Conservation (phyloP, 495 filamentous ascomycete species). For the Clohesyomyces aquaticus region DNA sequence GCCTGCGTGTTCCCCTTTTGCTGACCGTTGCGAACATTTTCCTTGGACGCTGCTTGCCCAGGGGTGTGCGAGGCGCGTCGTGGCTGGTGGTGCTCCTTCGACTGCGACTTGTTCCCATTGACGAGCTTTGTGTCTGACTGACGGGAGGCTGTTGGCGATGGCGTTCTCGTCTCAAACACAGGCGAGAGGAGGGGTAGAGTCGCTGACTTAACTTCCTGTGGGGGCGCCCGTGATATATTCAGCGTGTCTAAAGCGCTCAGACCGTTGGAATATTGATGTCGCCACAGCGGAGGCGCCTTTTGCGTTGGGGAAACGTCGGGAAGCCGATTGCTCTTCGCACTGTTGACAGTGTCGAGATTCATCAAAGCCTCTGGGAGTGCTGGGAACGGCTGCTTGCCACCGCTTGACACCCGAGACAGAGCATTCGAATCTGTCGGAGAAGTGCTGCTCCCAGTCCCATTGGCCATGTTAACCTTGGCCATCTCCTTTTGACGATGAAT, state of each 20-base stretch:
- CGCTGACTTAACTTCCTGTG: slow-evolving; percentile 34
- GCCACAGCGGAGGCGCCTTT: slow-evolving; percentile 29
- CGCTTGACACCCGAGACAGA: slow-evolving; percentile 21
- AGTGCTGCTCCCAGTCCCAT: slow-evolving; percentile 17
- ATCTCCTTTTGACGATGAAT: slow-evolving; percentile 33
- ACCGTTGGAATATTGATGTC: slow-evolving; percentile 23
- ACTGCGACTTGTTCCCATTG: slow-evolving; percentile 20
- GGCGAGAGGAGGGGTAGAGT: slow-evolving; percentile 51
- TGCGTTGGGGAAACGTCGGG: slow-evolving; percentile 31
- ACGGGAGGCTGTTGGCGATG: slow-evolving; percentile 49
- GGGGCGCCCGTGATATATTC: slow-evolving; percentile 29
- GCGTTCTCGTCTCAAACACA: slow-evolving; percentile 53
- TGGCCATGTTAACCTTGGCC: slow-evolving; percentile 16
- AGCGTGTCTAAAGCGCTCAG: slow-evolving; percentile 26
- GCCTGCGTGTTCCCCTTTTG: slow-evolving; percentile 8
- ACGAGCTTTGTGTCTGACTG: slow-evolving; percentile 25
- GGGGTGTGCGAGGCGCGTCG: slow-evolving; percentile 44
- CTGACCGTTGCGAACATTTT: slow-evolving; percentile 10
- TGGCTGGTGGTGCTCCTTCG: slow-evolving; percentile 33
- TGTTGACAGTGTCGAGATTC: slow-evolving; percentile 13
- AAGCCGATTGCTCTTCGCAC: slow-evolving; percentile 15
- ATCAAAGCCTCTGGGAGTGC: slow-evolving; percentile 28
- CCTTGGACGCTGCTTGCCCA: slow-evolving; percentile 28
- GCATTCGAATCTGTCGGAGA: slow-evolving; percentile 19
- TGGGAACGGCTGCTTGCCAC: slow-evolving; percentile 26